phyloP scores from a whole-genome alignment of 192 early-diverging fungal species.

The Kappamyces sp. region DNA sequence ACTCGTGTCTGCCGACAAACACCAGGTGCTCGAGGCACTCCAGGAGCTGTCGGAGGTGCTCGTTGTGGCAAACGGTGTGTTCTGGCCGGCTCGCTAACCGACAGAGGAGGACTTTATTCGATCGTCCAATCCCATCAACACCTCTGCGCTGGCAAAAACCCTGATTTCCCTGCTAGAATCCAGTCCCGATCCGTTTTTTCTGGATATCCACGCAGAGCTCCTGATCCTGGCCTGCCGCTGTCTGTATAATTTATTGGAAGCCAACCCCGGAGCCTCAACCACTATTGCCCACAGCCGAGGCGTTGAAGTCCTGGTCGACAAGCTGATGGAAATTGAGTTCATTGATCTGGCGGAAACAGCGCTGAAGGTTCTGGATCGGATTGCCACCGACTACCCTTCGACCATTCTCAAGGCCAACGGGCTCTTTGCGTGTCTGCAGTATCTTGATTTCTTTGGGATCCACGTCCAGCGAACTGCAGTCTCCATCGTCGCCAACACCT shows the following conservation, averaged over 20 bases:
- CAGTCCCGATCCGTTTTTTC: constrained; percentile 34
- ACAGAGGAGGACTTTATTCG: neutral
- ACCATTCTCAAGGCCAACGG: constrained; percentile 68
- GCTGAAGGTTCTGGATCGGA: constrained; percentile 67
- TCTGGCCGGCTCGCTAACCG: constrained; percentile 36
- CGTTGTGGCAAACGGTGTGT: constrained; percentile 71
- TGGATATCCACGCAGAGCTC: constrained; percentile 54
- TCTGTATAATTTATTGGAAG: constrained; percentile 83
- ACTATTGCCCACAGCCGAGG: constrained; percentile 64
- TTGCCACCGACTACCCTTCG: constrained; percentile 65
- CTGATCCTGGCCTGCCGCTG: constrained; percentile 90
- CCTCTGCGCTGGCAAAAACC: constrained; percentile 17
- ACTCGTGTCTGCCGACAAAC: neutral
- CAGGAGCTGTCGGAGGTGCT: constrained; percentile 77
- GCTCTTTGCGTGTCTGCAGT: constrained; percentile 68
- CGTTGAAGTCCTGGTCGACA: constrained; percentile 63
- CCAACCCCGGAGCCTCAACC: constrained; percentile 61
- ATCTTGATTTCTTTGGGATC: constrained; percentile 84
- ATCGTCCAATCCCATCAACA: constrained; percentile 32
- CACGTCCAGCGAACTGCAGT: constrained; percentile 77
- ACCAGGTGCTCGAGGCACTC: constrained; percentile 38
- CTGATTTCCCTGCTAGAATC: constrained; percentile 3
- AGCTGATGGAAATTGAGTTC: constrained; percentile 78
- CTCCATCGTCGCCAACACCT: constrained; percentile 52
- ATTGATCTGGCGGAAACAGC: constrained; percentile 92